Percentiles rank a stretch among this genome's conserved stretches.
These are phyloP conservation scores for Fusarium sp. DNA, from an alignment of 2,329 filamentous ascomycete genomes.

Conservation along the genomic window DNA sequence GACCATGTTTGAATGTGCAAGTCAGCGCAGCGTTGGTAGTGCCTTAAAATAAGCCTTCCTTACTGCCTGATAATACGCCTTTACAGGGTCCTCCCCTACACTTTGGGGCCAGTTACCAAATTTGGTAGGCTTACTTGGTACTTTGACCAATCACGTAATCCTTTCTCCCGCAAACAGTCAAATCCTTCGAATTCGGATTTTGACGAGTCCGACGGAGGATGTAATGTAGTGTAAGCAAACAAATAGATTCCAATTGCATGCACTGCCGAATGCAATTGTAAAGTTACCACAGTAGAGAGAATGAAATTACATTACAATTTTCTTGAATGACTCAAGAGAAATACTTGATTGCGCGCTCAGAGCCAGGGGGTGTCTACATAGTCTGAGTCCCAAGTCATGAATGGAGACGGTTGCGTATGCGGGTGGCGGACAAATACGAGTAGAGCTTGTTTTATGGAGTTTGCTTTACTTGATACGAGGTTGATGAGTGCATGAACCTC, in stretches of 20 bases:
- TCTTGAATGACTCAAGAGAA: slow-evolving; percentile 7
- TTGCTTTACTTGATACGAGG: slow-evolving; percentile 38
- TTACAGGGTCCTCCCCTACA: slow-evolving; percentile 27
- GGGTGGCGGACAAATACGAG: slow-evolving; percentile 26
- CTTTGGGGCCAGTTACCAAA: slow-evolving; percentile 19
- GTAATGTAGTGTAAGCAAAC: background rate
- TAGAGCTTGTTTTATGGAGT: slow-evolving; percentile 27
- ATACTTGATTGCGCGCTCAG: slow-evolving; percentile 14
- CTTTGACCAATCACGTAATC: slow-evolving; percentile 8
- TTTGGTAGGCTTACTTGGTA: slow-evolving; percentile 32
- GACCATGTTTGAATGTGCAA: background rate
- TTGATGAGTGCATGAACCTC: slow-evolving; percentile 14
- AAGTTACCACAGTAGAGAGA: background rate
- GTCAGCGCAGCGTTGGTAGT: background rate
- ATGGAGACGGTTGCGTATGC: slow-evolving; percentile 36
- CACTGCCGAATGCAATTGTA: background rate
- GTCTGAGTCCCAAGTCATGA: too few species aligned
- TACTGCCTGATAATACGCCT: slow-evolving; percentile 35
- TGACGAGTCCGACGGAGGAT: background rate
- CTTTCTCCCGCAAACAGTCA: slow-evolving; percentile 2
- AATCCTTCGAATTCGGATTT: slow-evolving; percentile 12
- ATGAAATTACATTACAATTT: slow-evolving; percentile 4
- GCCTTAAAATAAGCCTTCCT: slow-evolving; percentile 17
- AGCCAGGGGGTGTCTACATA: slow-evolving; percentile 3
- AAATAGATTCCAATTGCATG: background rate